phyloP scores from a whole-genome alignment of 148 eudicot genomes.

The Mesembryanthemum crystallinum region DNA sequence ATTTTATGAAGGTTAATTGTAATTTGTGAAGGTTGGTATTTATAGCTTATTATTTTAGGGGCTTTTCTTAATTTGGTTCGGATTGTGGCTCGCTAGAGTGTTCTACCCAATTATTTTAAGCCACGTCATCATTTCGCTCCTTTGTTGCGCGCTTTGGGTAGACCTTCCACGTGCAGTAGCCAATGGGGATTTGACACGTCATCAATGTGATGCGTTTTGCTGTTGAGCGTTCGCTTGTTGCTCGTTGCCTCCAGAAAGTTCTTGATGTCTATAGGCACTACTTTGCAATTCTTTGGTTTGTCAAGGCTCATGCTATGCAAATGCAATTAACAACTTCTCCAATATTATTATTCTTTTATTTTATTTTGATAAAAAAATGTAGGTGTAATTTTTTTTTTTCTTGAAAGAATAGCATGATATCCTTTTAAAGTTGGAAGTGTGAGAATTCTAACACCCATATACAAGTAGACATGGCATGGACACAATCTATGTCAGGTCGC shows the following conservation, averaged over 20 bases:
- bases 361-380: no score
- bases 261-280: conserved; percentile 1
- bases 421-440: no score
- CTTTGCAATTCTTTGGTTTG: no score
- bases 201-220: background rate
- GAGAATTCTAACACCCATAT: no score
- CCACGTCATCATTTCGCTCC: conserved; percentile 7
- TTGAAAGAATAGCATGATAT: no score
- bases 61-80: background rate
- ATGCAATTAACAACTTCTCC: no score
- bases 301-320: no score
- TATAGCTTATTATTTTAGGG: conserved; percentile 8
- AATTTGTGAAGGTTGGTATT: background rate
- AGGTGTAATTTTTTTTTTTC: no score
- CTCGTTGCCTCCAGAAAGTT: conserved; percentile 19
- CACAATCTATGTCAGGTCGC: no score
- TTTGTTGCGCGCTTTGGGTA: background rate
- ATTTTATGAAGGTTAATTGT: background rate
- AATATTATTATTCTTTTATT: no score
- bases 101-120: conserved; percentile 6
- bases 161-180: background rate
- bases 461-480: no score
- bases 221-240: background rate
- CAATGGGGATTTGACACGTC: conserved; percentile 26
- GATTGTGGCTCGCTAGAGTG: conserved; percentile 6